These are phyloP conservation scores for Lecanosticta acicola DNA, from an alignment of 2,329 filamentous ascomycete genomes.

Conservation along the genomic window DNA sequence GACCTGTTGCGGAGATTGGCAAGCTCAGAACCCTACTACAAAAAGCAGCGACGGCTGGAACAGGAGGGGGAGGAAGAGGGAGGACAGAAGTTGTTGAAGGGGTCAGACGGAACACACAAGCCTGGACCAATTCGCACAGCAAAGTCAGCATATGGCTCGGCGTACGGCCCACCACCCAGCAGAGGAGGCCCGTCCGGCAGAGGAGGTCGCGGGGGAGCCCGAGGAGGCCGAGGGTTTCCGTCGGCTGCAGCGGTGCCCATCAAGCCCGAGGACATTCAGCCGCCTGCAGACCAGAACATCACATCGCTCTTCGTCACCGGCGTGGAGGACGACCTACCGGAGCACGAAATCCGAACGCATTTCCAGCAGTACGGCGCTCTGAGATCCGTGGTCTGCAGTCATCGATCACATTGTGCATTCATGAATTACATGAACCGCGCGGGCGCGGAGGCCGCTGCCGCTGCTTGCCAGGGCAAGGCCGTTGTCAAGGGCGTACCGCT, in stretches of 20 bases:
- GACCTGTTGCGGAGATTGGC: slow-evolving; percentile 80
- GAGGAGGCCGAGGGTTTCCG: slow-evolving; percentile 57
- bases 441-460: slow-evolving; percentile 78
- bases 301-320: slow-evolving; percentile 93
- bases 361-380: slow-evolving; percentile 87
- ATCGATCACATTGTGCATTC: slow-evolving; percentile 95
- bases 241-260: slow-evolving; percentile 69
- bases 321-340: slow-evolving; percentile 90
- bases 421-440: slow-evolving; percentile 86
- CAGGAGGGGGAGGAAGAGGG: slow-evolving; percentile 35
- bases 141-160: slow-evolving; percentile 30
- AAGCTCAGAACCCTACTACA: slow-evolving; percentile 90
- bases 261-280: slow-evolving; percentile 75
- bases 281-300: slow-evolving; percentile 76
- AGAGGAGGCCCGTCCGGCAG: slow-evolving; percentile 22
- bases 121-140: slow-evolving; percentile 72
- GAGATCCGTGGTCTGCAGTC: slow-evolving; percentile 88
- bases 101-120: slow-evolving; percentile 34
- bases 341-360: slow-evolving; percentile 83
- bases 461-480: slow-evolving; percentile 77
- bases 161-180: slow-evolving; percentile 19
- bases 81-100: slow-evolving; percentile 41
- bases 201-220: slow-evolving; percentile 36
- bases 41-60: slow-evolving; percentile 69
- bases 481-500: slow-evolving; percentile 88